Percentiles rank a stretch among this genome's conserved stretches.
These are phyloP conservation scores for Helminthosporium solani DNA, from an alignment of 2,329 filamentous ascomycete genomes.

Conservation along the genomic window DNA sequence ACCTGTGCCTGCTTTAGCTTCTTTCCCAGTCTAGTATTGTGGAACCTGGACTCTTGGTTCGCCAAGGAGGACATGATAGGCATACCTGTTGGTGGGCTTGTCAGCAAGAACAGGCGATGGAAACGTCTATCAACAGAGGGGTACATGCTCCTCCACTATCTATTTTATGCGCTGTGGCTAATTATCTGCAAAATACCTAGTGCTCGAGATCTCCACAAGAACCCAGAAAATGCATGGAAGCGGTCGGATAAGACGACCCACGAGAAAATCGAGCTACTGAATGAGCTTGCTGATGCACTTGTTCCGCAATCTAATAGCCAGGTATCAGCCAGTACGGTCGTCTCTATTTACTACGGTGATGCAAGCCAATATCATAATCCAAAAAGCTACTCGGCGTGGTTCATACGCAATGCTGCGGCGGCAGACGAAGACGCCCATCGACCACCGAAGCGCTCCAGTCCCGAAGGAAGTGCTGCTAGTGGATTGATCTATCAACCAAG, in stretches of 20 bases:
- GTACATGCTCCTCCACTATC: neutral
- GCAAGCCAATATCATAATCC: neutral
- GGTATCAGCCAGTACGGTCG: neutral
- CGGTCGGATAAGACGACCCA: slow-evolving; percentile 7
- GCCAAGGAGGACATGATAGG: neutral
- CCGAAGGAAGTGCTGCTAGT: neutral
- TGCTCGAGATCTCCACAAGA: neutral
- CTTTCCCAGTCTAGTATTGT: slow-evolving; percentile 18
- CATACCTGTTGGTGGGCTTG: neutral
- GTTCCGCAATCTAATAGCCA: neutral
- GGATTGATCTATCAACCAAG: slow-evolving; percentile 6
- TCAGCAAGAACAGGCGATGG: neutral
- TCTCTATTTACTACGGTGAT: slow-evolving; percentile 7
- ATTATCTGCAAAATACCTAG: neutral
- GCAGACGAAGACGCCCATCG: neutral
- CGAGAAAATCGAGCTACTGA: slow-evolving; percentile 15
- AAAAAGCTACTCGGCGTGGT: slow-evolving; percentile 1
- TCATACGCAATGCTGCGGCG: neutral
- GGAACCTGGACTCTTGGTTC: slow-evolving; percentile 12
- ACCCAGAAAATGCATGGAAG: slow-evolving; percentile 9
- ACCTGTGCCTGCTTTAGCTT: slow-evolving; percentile 10
- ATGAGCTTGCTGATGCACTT: slow-evolving; percentile 8
- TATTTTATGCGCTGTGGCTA: neutral
- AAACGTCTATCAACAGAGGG: neutral
- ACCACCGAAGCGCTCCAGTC: neutral